These are phyloP conservation scores for Ormosia emarginata DNA, from an alignment of 306 rosid species.

Conservation along the genomic window DNA sequence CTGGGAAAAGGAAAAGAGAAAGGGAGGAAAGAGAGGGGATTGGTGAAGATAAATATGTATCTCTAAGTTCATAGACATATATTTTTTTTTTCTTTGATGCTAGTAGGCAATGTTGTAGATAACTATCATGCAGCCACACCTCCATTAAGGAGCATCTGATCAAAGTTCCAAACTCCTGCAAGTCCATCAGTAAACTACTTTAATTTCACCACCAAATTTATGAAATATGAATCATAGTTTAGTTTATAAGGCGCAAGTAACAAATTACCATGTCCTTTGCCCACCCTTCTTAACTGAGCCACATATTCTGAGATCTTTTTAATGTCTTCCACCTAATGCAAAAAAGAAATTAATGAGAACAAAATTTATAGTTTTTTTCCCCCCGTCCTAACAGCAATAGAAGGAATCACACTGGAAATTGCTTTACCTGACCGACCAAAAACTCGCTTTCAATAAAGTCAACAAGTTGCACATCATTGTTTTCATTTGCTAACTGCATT, in stretches of 20 bases:
- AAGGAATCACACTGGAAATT: neutral
- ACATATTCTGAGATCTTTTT: conserved; percentile 38
- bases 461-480: conserved; percentile 34
- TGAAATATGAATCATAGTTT: neutral
- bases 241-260: neutral
- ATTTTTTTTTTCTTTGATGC: neutral
- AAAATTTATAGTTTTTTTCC: neutral
- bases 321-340: conserved; percentile 34
- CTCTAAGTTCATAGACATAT: neutral
- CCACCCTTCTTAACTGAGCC: conserved; percentile 43
- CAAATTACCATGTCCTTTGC: conserved; percentile 39
- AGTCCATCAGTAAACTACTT: neutral
- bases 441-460: conserved; percentile 36
- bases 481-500: conserved; percentile 35
- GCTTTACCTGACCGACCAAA: conserved; percentile 32
- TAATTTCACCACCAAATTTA: neutral
- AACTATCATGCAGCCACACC: conserved; percentile 15
- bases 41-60: neutral
- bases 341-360: neutral
- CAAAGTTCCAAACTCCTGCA: conserved; percentile 48
- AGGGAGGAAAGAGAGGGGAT: neutral
- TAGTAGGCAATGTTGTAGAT: neutral
- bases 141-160: conserved; percentile 36
- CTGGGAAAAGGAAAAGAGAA: neutral
- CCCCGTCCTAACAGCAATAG: neutral